Evolutionary conservation across 2,329 filamentous ascomycete species (phyloP).

Genomic region (Hypoxylon sp.): DNA sequence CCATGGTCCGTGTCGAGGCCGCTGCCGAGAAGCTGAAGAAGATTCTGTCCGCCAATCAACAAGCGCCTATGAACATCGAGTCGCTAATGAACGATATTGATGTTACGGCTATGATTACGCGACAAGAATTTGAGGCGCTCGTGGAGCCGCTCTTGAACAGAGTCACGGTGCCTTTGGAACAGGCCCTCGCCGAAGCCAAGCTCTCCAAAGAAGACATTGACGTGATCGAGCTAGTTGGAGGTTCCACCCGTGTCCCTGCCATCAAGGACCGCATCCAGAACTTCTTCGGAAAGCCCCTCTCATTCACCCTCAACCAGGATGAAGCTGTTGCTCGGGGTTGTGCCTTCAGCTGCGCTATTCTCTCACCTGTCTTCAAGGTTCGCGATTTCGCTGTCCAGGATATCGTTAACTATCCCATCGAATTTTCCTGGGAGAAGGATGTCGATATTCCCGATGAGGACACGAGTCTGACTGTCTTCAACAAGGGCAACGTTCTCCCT

Average conservation of each 20-base stretch:
- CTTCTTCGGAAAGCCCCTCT: conserved; percentile 93
- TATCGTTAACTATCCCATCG: conserved; percentile 97
- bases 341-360: conserved; percentile 96
- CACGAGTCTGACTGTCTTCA: conserved; percentile 96
- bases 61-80: conserved; percentile 95
- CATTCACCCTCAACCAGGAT: conserved; percentile 97
- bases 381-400: conserved; percentile 98
- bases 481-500: conserved; percentile 95
- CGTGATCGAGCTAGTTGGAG: conserved; percentile 91
- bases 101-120: conserved; percentile 88
- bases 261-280: conserved; percentile 90
- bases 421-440: conserved; percentile 99
- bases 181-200: conserved; percentile 94
- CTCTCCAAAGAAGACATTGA: conserved; percentile 94
- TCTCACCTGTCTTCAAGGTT: conserved; percentile 97
- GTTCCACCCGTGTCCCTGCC: conserved; percentile 91
- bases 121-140: conserved; percentile 93
- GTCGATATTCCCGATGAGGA: conserved; percentile 98
- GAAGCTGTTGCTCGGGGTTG: conserved; percentile 96
- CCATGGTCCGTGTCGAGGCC: conserved; percentile 85
- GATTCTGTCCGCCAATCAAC: conserved; percentile 94
- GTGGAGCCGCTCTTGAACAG: conserved; percentile 85
- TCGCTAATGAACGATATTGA: conserved; percentile 99
- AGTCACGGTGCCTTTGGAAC: conserved; percentile 81
- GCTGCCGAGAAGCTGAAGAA: conserved; percentile 99